Evolutionary conservation across 2,329 filamentous ascomycete species (phyloP), one percentile per base, ranked within the genome.

Genomic region (Neofusicoccum sp.): DNA sequence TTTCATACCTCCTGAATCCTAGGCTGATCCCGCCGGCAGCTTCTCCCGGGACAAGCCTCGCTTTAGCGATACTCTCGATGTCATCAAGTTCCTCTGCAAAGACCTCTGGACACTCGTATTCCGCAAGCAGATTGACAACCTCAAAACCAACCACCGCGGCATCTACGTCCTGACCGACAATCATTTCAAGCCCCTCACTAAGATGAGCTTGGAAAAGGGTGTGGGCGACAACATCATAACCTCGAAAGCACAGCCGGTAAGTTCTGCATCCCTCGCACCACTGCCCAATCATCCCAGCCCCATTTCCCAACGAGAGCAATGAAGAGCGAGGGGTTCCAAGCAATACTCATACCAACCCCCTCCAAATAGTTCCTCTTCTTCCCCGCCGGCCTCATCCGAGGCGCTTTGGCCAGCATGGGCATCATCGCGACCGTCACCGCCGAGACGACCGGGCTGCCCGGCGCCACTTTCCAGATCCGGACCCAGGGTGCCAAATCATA

Each of bases 51-150:
- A 96, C 73, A 84, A 91, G 56, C 91, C 93, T 41, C 89, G 92
- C 51, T 96, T 97, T 72, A 90, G 89, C 63, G 92, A 96, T 68
- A 93, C 93, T 3, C 85, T 99, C 43, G 95, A 98, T 72, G 89
- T 93, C 53, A 99, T 99, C 74, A 99, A 99, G 75, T 98, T 99
- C 71, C 82, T 99, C 53, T 99, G 95, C 84, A 99, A 99, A 80
- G 95, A 99, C 75, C 82, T 99, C 45, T 99, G 95, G 95, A 92
- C 87, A 34, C 82, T 98, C 20, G 85, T 97, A 14, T 99, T 97
- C 76, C 85, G 90, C 73, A 99, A 99, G 78, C 96, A 98, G 75
- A 91, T 99, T 71, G 95, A 99, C 76, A 99, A 99, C 73, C 82
- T 99, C 48, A 99, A 99, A 78, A 99, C 95, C 7, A 99, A 99